Base-by-base conservation (phyloP, 2,329 filamentous ascomycete genomes). In the Orbilia blumenaviensis region DNA sequence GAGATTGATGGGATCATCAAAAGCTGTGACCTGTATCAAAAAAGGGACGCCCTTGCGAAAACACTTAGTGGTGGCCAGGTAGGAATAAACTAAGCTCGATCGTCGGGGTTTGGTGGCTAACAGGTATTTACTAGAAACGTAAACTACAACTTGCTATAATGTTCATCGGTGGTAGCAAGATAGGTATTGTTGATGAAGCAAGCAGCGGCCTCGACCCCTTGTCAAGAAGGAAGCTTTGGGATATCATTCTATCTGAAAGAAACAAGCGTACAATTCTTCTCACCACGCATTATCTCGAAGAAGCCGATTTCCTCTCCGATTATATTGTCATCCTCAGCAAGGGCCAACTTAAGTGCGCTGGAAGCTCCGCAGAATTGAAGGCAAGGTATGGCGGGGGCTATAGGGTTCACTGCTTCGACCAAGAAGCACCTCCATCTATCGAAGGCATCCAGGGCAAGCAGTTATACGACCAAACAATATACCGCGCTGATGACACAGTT, bases 131-230 rank as follows among this genome's bases (percentile, higher is more conserved):
- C 21, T 18, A 75, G 82, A 97, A 96, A 84, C 87, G 94, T 62
- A 97, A 97, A 82, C 86, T 97, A 7, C 94, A 97, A 82, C 86
- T 97, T 1, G 93, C 93, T 3, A 94, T 97, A 89, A 97, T 97
- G 93, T 89, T 97, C 79, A 96, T 92, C 2, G 94, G 94, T 77
- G 93, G 93, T 9, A 94, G 91, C 77, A 89, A 89, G 23, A 90
- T 97, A 0, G 97, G 94, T 83, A 95, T 93, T 80, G 89, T 97
- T 4, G 94, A 97, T 79, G 94, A 97, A 82, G 93, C 97, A 12
- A 94, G 91, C 41, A 93, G 91, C 74, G 94, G 94, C 12, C 86
- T 97, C 18, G 94, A 97, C 81, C 93, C 94, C 0, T 84, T 97
- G 0, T 94, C 91, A 18, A 87, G 94, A 66, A 86, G 93, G 27